Base-by-base conservation (phyloP, 192 early-diverging fungal species). In the Backusella morwellensis region DNA sequence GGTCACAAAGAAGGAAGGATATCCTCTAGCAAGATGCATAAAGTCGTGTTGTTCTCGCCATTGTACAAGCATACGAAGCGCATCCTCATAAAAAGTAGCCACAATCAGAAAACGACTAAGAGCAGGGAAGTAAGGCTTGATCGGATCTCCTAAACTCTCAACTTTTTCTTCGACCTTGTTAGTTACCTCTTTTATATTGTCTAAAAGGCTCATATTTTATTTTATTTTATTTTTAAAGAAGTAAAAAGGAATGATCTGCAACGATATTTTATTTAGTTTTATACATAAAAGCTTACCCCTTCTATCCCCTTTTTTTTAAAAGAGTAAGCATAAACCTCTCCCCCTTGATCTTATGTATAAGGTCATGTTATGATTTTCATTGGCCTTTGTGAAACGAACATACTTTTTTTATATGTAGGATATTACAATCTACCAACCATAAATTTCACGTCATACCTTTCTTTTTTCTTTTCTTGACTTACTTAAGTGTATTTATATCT, bases 41-140 rank as follows among this genome's bases (percentile, higher is more conserved):
- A 92, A 98, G 75, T 86, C 91, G 35, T 95, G 85, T 87, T 98
- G 96, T 81, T 96, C 95, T 67, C 84, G 79, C 91, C 95, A 98
- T 81, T 97, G 96, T 70, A 93, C 86, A 77, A 92, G 83, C 67
- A 98, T 96, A 54, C 96, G 92, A 35, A 96, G 76, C 2, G 96
- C 89, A 82, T 98, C 97, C 80, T 98, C 97, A 66, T 96, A 82
- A 81, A 98, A 99, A 15, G 97, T 98, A 35, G 93, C 95, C 17
- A 99, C 97, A n/a, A 99, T 90, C 23, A 99, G 85, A 73, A 96
- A 93, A 6, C 97, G 93, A 17, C 95, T 94, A 56, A 97, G 90
- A 80, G 87, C 90, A 8, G 97, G 97, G 34, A 98, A 88, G 77
- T 92, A 93, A 54, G 96, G 96, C 88, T 97, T 98, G 38, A 98